A percentile compares a stretch with the other conserved stretches of the same genome.
Evolutionary conservation across 108 stramenopile species (phyloP).

Genomic region (Cylindrotheca closterium): DNA sequence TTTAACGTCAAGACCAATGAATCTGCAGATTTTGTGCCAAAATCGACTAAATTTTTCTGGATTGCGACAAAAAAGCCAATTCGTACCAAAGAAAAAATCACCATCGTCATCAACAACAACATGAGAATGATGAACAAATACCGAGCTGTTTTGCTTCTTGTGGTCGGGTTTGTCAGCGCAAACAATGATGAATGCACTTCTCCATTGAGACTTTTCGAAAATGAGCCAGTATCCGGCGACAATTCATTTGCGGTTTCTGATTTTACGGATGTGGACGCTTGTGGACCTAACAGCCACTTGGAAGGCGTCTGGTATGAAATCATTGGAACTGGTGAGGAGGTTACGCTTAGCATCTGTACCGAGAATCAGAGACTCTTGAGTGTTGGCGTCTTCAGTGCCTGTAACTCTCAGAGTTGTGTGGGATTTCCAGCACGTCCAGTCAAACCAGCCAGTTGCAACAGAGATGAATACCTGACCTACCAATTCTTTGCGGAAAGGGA

Average conservation of each 20-base stretch:
- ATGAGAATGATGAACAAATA: no score
- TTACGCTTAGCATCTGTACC: conserved; percentile 38
- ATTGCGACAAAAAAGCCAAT: no score
- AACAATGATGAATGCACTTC: conserved; percentile 28
- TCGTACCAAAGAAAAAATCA: no score
- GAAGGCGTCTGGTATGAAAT: conserved; percentile 38
- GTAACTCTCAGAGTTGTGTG: conserved; percentile 27
- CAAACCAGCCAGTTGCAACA: conserved; percentile 12
- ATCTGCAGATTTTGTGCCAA: no score
- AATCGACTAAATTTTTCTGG: no score
- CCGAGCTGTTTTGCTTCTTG: no score
- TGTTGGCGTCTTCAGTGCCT: conserved; percentile 21
- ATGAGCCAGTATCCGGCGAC: conserved; percentile 21
- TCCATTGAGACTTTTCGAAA: conserved; percentile 6
- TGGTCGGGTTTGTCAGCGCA: not conserved
- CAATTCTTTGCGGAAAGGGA: conserved; percentile 15
- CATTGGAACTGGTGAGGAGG: conserved; percentile 20
- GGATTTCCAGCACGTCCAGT: conserved; percentile 16
- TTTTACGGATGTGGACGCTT: conserved; percentile 27
- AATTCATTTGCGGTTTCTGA: conserved; percentile 24
- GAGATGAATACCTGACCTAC: conserved; percentile 7
- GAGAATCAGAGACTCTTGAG: conserved; percentile 26
- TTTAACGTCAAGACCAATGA: no score
- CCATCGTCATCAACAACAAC: no score
- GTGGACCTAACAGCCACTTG: conserved; percentile 25